A percentile compares a stretch with the other conserved stretches of the same genome.
Conservation (phyloP, 805 yeast genomes). For the Kregervanrija delftensis region DNA sequence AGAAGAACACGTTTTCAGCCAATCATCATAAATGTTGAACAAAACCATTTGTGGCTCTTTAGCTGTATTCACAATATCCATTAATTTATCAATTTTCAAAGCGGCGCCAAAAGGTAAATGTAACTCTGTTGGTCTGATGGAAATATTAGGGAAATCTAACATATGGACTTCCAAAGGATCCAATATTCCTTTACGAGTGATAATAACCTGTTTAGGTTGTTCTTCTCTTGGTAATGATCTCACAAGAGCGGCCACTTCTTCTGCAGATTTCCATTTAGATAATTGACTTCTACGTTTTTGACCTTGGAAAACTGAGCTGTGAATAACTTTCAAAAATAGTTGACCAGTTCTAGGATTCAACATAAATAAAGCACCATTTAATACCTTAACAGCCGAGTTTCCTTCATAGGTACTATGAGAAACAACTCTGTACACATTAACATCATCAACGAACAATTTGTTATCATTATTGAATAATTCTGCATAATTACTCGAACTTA, state of each 20-base stretch:
- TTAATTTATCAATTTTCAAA: slow-evolving; percentile 70
- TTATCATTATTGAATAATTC: slow-evolving; percentile 81
- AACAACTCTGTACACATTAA: slow-evolving; percentile 87
- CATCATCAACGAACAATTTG: slow-evolving; percentile 86
- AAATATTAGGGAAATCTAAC: slow-evolving; percentile 91
- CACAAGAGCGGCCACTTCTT: slow-evolving; percentile 87
- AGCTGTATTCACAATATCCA: slow-evolving; percentile 75
- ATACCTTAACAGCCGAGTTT: slow-evolving; percentile 83
- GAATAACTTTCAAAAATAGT: slow-evolving; percentile 79
- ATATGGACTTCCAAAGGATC: slow-evolving; percentile 96
- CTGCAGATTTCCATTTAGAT: slow-evolving; percentile 98
- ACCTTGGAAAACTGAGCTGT: slow-evolving; percentile 95
- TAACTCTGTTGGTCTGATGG: slow-evolving; percentile 83
- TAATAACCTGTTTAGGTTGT: slow-evolving; percentile 89
- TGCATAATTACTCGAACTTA: slow-evolving; percentile 83
- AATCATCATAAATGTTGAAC: slow-evolving; percentile 89
- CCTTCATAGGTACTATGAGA: slow-evolving; percentile 92
- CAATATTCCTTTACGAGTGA: slow-evolving; percentile 81
- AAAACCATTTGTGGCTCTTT: slow-evolving; percentile 90
- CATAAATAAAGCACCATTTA: slow-evolving; percentile 88
- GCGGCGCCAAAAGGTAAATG: slow-evolving; percentile 87
- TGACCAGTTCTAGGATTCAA: slow-evolving; percentile 90
- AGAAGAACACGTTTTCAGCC: slow-evolving; percentile 78
- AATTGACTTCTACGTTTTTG: slow-evolving; percentile 89
- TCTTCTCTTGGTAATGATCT: slow-evolving; percentile 88